These are phyloP conservation scores for Trifolium fragiferum DNA, from an alignment of 306 rosid species.

Conservation along the genomic window DNA sequence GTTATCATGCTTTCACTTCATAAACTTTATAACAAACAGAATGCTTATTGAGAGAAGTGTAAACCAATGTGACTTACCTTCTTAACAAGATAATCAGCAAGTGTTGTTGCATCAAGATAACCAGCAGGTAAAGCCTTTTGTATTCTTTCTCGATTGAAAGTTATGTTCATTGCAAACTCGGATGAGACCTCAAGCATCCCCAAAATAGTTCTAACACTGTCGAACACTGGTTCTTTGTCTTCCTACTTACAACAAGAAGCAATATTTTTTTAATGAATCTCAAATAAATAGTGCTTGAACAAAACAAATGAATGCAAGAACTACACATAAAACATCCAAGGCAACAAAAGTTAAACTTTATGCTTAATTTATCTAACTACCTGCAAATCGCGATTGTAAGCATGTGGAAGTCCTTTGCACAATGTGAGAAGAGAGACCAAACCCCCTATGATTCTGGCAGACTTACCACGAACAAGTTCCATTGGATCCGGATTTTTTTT, in stretches of 20 bases:
- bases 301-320: slow-evolving; percentile 23
- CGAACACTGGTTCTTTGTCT: slow-evolving; percentile 96
- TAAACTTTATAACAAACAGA: slow-evolving; percentile 22
- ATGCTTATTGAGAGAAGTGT: slow-evolving; percentile 22
- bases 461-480: slow-evolving; percentile 99
- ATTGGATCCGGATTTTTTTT: slow-evolving; percentile 98
- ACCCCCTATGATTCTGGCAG: slow-evolving; percentile 90
- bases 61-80: slow-evolving; percentile 59
- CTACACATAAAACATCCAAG: slow-evolving; percentile 9
- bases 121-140: slow-evolving; percentile 89
- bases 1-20: slow-evolving; percentile 19
- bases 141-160: slow-evolving; percentile 81
- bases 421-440: slow-evolving; percentile 85
- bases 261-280: slow-evolving; percentile 13
- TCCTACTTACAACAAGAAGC: slow-evolving; percentile 64
- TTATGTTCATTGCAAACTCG: slow-evolving; percentile 82
- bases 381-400: slow-evolving; percentile 98
- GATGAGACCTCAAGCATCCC: slow-evolving; percentile 99
- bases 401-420: slow-evolving; percentile 99
- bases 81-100: slow-evolving; percentile 96
- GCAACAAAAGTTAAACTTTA: neutral
- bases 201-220: slow-evolving; percentile 86
- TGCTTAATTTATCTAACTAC: slow-evolving; percentile 47
- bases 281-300: slow-evolving; percentile 9
- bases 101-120: slow-evolving; percentile 97